These are phyloP conservation scores for Fusarium agapanthi DNA, from an alignment of 2,329 filamentous ascomycete genomes.

Conservation along the genomic window DNA sequence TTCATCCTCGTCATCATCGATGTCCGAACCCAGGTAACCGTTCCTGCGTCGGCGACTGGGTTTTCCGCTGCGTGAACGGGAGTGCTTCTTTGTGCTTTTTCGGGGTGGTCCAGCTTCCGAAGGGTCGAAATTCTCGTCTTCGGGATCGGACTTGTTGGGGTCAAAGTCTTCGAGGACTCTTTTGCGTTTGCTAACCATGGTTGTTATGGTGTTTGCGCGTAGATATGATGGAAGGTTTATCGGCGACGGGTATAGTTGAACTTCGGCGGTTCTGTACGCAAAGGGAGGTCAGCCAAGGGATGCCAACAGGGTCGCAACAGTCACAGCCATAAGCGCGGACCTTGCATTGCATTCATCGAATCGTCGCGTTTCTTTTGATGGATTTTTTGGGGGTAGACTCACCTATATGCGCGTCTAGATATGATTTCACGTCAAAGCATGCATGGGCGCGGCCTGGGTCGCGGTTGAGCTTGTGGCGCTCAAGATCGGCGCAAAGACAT, in stretches of 20 bases:
- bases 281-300: constrained; percentile 30
- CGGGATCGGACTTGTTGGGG: constrained; percentile 71
- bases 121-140: constrained; percentile 73
- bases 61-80: constrained; percentile 48
- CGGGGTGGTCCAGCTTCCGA: constrained; percentile 53
- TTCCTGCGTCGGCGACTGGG: constrained; percentile 49
- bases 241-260: constrained; percentile 16
- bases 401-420: constrained; percentile 35
- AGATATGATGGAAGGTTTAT: not conserved
- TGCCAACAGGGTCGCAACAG: constrained; percentile 1
- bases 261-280: constrained; percentile 22
- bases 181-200: constrained; percentile 63
- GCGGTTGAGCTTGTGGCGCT: constrained; percentile 37
- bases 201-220: not conserved
- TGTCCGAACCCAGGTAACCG: constrained; percentile 68
- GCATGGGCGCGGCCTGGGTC: constrained; percentile 39
- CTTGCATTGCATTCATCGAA: not conserved
- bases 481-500: constrained; percentile 29
- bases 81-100: constrained; percentile 54
- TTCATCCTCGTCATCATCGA: constrained; percentile 66
- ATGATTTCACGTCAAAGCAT: constrained; percentile 39
- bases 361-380: not conserved
- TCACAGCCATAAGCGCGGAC: not conserved
- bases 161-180: constrained; percentile 67
- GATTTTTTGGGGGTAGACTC: constrained; percentile 19